phyloP scores from a whole-genome alignment of 164 flowering plant genomes.

The Buxus sempervirens region DNA sequence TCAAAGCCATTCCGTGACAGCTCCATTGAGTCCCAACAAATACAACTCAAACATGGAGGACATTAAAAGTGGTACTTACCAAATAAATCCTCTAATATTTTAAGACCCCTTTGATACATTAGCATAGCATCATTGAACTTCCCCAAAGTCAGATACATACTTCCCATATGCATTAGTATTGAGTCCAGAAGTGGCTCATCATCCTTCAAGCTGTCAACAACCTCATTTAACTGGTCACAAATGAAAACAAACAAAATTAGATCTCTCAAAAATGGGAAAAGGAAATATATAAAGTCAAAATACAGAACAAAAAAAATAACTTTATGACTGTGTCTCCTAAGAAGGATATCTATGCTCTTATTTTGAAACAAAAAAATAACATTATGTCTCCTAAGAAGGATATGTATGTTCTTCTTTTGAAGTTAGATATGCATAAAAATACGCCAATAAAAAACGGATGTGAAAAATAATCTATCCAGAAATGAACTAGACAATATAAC shows the following conservation, averaged over 20 bases:
- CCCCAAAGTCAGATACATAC: constrained; percentile 67
- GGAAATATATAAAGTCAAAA: neutral
- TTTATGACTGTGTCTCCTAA: neutral
- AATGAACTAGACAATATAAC: too few species aligned
- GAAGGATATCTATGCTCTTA: neutral
- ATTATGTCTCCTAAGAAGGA: too few species aligned
- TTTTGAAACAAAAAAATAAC: too few species aligned
- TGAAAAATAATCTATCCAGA: neutral
- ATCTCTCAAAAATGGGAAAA: neutral
- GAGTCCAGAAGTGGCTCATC: constrained; percentile 63
- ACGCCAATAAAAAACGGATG: neutral
- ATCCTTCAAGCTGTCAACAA: constrained; percentile 45
- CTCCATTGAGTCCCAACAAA: too few species aligned
- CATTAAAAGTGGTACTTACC: constrained; percentile 42
- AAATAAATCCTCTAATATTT: constrained; percentile 49
- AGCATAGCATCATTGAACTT: constrained; percentile 53
- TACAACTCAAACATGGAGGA: neutral
- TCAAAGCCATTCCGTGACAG: too few species aligned
- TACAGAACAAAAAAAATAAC: too few species aligned
- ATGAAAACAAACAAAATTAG: neutral
- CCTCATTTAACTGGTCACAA: constrained; percentile 35
- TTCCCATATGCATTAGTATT: constrained; percentile 81
- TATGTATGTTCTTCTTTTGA: neutral
- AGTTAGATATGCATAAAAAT: neutral
- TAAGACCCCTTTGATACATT: constrained; percentile 47